phyloP scores from a whole-genome alignment of 352 stramenopile genomes.

The Thraustochytrium striatum region DNA sequence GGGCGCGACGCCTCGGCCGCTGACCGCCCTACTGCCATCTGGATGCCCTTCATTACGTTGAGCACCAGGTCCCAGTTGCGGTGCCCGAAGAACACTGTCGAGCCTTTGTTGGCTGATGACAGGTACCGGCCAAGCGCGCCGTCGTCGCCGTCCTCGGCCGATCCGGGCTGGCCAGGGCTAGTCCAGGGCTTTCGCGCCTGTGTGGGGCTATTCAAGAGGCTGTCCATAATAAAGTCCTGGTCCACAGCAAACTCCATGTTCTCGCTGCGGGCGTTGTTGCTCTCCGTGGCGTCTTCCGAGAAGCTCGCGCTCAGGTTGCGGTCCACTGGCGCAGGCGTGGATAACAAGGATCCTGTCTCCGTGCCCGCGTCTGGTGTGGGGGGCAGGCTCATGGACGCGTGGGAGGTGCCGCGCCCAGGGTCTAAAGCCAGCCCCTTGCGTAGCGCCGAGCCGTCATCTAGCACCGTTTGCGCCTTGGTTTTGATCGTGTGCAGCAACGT shows the following conservation, averaged over 20 bases:
- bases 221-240: constrained; percentile 20
- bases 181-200: not conserved
- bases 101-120: constrained; percentile 26
- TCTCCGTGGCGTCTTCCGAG: too few species aligned
- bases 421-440: too few species aligned
- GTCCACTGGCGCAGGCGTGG: too few species aligned
- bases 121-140: constrained; percentile 19
- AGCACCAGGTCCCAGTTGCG: constrained; percentile 95
- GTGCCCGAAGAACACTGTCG: constrained; percentile 62
- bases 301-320: too few species aligned
- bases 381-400: too few species aligned
- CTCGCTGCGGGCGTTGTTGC: too few species aligned
- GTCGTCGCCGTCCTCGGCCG: constrained; percentile 3
- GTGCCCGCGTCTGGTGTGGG: too few species aligned
- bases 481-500: constrained; percentile 28
- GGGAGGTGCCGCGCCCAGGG: too few species aligned
- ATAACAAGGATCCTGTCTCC: too few species aligned
- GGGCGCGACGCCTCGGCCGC: constrained; percentile 59
- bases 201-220: constrained; percentile 16
- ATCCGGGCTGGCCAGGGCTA: not conserved
- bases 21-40: constrained; percentile 80
- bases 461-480: constrained; percentile 20
- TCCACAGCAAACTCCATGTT: constrained; percentile 21
- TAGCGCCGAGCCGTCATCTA: too few species aligned
- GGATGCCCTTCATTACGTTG: constrained; percentile 96